These are phyloP conservation scores for Fragilaria radians DNA, from an alignment of 108 stramenopile species.

Conservation along the genomic window DNA sequence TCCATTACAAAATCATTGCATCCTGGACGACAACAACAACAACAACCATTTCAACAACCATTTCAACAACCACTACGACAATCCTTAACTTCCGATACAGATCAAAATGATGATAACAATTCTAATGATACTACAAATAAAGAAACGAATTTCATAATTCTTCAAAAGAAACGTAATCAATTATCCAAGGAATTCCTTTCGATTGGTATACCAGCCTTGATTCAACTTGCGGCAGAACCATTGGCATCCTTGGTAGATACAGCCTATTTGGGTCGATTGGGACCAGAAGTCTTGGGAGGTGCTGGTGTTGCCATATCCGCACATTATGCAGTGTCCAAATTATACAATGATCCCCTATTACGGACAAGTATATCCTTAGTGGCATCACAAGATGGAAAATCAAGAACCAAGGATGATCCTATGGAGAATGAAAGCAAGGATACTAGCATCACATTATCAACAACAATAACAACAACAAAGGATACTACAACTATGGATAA, in stretches of 20 bases:
- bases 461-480: slow-evolving; percentile 11
- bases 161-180: slow-evolving; percentile 22
- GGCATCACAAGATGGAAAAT: slow-evolving; percentile 70
- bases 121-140: slow-evolving; percentile 1
- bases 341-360: slow-evolving; percentile 91
- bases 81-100: too few relatives aligned
- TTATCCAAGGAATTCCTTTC: slow-evolving; percentile 77
- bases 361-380: slow-evolving; percentile 85
- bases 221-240: slow-evolving; percentile 89
- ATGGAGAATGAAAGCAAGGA: too few relatives aligned
- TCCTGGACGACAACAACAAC: too few relatives aligned
- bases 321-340: slow-evolving; percentile 83
- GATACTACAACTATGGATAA: too few relatives aligned
- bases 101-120: not conserved
- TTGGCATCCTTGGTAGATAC: slow-evolving; percentile 88
- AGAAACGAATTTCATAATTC: slow-evolving; percentile 7
- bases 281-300: slow-evolving; percentile 84
- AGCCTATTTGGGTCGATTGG: slow-evolving; percentile 68
- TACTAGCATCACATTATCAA: not conserved
- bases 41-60: too few relatives aligned
- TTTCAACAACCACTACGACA: too few relatives aligned
- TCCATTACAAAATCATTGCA: too few relatives aligned
- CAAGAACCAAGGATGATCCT: slow-evolving; percentile 16
- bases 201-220: slow-evolving; percentile 82
- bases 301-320: slow-evolving; percentile 90